Percentiles rank a stretch among this genome's conserved stretches.
phyloP scores from a whole-genome alignment of 352 stramenopile species.

The Sclerospora graminicola region DNA sequence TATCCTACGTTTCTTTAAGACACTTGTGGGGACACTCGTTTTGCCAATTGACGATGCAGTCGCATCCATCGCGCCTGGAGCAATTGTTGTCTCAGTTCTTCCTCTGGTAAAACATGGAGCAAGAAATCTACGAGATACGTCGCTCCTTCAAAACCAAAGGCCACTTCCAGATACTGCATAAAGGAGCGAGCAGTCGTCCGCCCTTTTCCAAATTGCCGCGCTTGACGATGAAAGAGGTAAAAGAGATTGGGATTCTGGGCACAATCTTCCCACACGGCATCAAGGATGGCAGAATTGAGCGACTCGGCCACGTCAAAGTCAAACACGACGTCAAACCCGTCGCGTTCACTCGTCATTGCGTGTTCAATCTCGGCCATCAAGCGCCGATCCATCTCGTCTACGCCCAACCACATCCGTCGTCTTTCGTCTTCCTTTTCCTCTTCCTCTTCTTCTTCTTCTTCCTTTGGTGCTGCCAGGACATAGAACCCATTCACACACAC shows the following conservation, averaged over 20 bases:
- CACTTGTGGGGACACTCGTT: slow-evolving; percentile 31
- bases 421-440: slow-evolving; percentile 11
- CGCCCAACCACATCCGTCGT: slow-evolving; percentile 48
- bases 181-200: slow-evolving; percentile 46
- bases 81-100: slow-evolving; percentile 51
- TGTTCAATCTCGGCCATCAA: slow-evolving; percentile 55
- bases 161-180: slow-evolving; percentile 69
- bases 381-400: slow-evolving; percentile 66
- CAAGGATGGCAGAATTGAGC: slow-evolving; percentile 63
- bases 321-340: slow-evolving; percentile 23
- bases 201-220: slow-evolving; percentile 63
- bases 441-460: slow-evolving; percentile 7
- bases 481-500: slow-evolving; percentile 64
- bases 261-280: slow-evolving; percentile 79
- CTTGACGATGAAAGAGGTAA: slow-evolving; percentile 70
- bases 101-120: slow-evolving; percentile 64
- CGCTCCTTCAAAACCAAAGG: slow-evolving; percentile 64
- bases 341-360: slow-evolving; percentile 17
- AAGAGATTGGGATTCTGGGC: slow-evolving; percentile 80
- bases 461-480: slow-evolving; percentile 29
- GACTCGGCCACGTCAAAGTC: slow-evolving; percentile 54
- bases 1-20: slow-evolving; percentile 5
- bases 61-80: slow-evolving; percentile 53
- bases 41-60: slow-evolving; percentile 47
- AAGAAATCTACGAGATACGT: slow-evolving; percentile 77